A percentile compares a stretch with the other conserved stretches of the same genome.
Conservation (phyloP, 129 eudicot genomes). For the Tanacetum coccineum region DNA sequence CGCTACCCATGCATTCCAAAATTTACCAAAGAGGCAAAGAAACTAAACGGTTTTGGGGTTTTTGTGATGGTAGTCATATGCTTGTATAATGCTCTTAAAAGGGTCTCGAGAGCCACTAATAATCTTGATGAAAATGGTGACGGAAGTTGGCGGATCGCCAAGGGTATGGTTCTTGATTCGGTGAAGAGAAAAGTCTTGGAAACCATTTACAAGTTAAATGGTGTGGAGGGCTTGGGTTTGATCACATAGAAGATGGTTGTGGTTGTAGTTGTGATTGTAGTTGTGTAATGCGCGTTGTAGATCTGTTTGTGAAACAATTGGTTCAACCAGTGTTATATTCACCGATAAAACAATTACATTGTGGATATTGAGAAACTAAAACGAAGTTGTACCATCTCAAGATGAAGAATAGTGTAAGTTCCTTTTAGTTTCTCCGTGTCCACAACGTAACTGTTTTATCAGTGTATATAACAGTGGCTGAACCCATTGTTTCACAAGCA, state of each 20-base stretch:
- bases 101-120: neutral
- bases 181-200: slow-evolving; percentile 43
- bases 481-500: slow-evolving; percentile 88
- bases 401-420: slow-evolving; percentile 28
- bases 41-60: too few relatives aligned
- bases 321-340: slow-evolving; percentile 59
- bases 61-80: too few relatives aligned
- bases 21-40: too few relatives aligned
- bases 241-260: slow-evolving; percentile 38
- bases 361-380: slow-evolving; percentile 56
- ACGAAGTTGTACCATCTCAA: slow-evolving; percentile 38
- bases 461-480: slow-evolving; percentile 60
- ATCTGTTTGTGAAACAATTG: slow-evolving; percentile 75
- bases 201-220: slow-evolving; percentile 29
- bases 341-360: slow-evolving; percentile 51
- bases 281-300: slow-evolving; percentile 43
- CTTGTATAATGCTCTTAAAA: too few relatives aligned
- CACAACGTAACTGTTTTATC: slow-evolving; percentile 57
- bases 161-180: slow-evolving; percentile 27
- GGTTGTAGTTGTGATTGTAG: slow-evolving; percentile 33
- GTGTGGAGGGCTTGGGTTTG: slow-evolving; percentile 30
- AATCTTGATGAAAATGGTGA: slow-evolving; percentile 2
- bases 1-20: too few relatives aligned
- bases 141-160: slow-evolving; percentile 16
- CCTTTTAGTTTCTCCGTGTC: slow-evolving; percentile 61